phyloP scores from a whole-genome alignment of 805 yeast genomes.

The Saturnispora diversa region DNA sequence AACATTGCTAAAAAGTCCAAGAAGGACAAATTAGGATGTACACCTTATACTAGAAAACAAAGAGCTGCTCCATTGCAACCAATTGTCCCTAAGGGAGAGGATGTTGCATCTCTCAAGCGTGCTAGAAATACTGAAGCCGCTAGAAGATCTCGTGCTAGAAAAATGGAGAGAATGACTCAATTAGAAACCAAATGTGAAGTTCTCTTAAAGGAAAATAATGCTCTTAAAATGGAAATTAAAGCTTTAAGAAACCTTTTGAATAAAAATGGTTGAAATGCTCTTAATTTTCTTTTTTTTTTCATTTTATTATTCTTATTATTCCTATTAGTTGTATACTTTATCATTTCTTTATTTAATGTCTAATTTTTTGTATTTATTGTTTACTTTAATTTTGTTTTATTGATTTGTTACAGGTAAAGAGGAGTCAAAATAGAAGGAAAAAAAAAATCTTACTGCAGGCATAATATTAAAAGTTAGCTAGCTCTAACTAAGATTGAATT shows the following conservation, averaged over 20 bases:
- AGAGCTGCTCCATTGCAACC: conserved; percentile 68
- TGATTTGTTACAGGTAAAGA: too few relatives aligned
- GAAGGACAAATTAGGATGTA: conserved; percentile 67
- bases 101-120: conserved; percentile 73
- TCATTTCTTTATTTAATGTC: not conserved
- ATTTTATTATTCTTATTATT: not conserved
- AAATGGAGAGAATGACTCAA: conserved; percentile 79
- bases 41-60: conserved; percentile 70
- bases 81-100: conserved; percentile 48
- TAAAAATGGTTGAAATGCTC: conserved; percentile 1
- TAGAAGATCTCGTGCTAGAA: conserved; percentile 87
- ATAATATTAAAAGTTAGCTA: too few relatives aligned
- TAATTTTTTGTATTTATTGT: not conserved
- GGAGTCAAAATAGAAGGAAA: too few relatives aligned
- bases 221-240: conserved; percentile 54
- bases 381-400: not conserved
- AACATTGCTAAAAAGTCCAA: conserved; percentile 21
- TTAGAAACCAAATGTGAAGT: conserved; percentile 70
- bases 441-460: too few relatives aligned
- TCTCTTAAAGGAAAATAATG: conserved; percentile 49
- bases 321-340: not conserved
- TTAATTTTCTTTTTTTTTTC: not conserved
- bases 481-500: not conserved
- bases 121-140: conserved; percentile 99
- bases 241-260: conserved; percentile 40